phyloP scores from a whole-genome alignment of 1,284 basidiomycete species.

The Ceraceosorus guamensis region DNA sequence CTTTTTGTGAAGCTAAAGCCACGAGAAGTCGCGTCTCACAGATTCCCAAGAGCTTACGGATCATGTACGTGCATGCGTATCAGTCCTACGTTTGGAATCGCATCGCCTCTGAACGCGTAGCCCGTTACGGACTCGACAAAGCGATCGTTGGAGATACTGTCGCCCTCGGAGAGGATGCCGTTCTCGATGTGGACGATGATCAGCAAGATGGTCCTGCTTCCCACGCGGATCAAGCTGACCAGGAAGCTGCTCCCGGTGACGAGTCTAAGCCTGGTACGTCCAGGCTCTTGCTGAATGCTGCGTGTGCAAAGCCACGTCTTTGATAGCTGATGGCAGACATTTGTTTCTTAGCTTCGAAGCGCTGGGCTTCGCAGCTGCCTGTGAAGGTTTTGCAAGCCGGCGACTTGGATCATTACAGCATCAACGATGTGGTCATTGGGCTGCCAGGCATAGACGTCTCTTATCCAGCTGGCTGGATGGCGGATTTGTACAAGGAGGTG shows the following conservation, averaged over 20 bases:
- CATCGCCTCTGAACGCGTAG: constrained; percentile 83
- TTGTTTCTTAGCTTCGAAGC: no score
- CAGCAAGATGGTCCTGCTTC: no score
- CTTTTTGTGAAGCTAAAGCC: no score
- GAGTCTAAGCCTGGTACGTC: constrained; percentile 4
- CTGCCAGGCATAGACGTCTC: constrained; percentile 85
- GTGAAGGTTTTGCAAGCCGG: constrained; percentile 74
- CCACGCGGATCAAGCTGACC: constrained; percentile 44
- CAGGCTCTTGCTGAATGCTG: no score
- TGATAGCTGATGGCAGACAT: no score
- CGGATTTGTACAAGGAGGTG: constrained; percentile 73
- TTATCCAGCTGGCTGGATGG: constrained; percentile 73
- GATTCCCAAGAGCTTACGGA: constrained; percentile 62
- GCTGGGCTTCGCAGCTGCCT: not conserved
- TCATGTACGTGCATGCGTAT: constrained; percentile 98
- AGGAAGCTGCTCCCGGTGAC: constrained; percentile 50
- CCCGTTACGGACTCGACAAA: constrained; percentile 64
- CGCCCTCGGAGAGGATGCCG: constrained; percentile 11
- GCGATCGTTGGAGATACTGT: constrained; percentile 69
- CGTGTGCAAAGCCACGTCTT: no score
- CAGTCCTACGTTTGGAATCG: constrained; percentile 99
- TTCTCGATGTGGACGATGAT: constrained; percentile 38
- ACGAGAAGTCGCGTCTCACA: not conserved
- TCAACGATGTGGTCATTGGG: constrained; percentile 92
- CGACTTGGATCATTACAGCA: constrained; percentile 59